Evolutionary conservation across 1,284 basidiomycete genomes (phyloP), one percentile per base, ranked within the genome.

Genomic region (Irpex rosettiformis): DNA sequence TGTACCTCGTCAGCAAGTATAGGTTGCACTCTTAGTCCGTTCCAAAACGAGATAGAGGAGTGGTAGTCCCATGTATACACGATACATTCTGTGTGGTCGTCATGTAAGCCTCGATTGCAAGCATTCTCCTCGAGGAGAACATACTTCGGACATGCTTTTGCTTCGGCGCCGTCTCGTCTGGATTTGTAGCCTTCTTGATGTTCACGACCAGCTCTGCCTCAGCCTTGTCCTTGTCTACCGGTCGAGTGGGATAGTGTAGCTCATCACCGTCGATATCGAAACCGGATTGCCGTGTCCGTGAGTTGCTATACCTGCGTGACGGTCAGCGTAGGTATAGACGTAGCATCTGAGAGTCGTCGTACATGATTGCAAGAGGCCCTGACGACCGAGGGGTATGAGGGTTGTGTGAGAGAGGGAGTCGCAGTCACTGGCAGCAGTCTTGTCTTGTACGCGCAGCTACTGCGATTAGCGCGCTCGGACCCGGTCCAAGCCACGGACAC

Each of bases 51-150:
- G 67, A 93, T 87, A 40, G 94, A 96, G n/a, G 93, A 91, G 70
- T 96, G 94, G 70, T 97, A 97, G 73, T 98, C 95, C 95, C 95
- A 97, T 13, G 95, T 97, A 74, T 95, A 98, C 30, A 98, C 93
- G 71, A 98, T 96, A 67, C 91, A 94, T 78, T 96, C 95, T 97
- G 22, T 13, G 28, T 22, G 54, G 25, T 22, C 55, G 54, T 48
- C 54, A 30, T 48, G 45, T 52, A 27, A 25, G 47, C 29, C 33
- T n/a, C 5, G 27, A 24, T 8, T 24, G 54, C 18, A 55, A 30
- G 27, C 21, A 42, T 24, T 21, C 58, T 45, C 42, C 33, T 40
- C n/a, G n/a, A 37, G 29, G 29, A 54, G 42, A 47, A 83, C 93
- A 71, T 73, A 96, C 94, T 96, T 71, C 95, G 85, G 67, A 98